phyloP scores from a whole-genome alignment of 495 filamentous ascomycete genomes.

The Podospora pseudocomata region DNA sequence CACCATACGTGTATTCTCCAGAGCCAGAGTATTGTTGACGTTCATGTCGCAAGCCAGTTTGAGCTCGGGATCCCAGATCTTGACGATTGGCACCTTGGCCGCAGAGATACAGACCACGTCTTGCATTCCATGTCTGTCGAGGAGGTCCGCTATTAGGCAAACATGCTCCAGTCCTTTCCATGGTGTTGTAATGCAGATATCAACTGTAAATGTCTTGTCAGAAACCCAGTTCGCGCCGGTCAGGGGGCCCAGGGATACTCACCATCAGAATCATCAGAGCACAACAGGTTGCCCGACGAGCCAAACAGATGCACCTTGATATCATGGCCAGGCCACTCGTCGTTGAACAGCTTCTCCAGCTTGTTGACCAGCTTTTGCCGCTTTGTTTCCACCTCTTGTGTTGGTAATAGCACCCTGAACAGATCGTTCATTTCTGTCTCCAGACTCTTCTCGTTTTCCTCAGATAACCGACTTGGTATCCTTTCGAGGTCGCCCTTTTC shows the following conservation, averaged over 20 bases:
- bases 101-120: slow-evolving; percentile 88
- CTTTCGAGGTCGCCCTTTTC: slow-evolving; percentile 65
- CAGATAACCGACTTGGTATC: slow-evolving; percentile 59
- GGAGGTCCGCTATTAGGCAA: slow-evolving; percentile 78
- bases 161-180: slow-evolving; percentile 79
- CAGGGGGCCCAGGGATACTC: slow-evolving; percentile 29
- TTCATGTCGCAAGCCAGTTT: slow-evolving; percentile 95
- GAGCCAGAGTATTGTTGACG: slow-evolving; percentile 89
- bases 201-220: slow-evolving; percentile 57
- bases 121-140: slow-evolving; percentile 90
- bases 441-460: slow-evolving; percentile 73
- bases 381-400: slow-evolving; percentile 69
- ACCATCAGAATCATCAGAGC: slow-evolving; percentile 97
- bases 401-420: slow-evolving; percentile 82
- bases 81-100: slow-evolving; percentile 97
- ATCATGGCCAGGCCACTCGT: slow-evolving; percentile 85
- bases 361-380: slow-evolving; percentile 75
- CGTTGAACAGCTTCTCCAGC: slow-evolving; percentile 78
- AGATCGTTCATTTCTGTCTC: slow-evolving; percentile 76
- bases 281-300: slow-evolving; percentile 91
- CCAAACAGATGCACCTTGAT: slow-evolving; percentile 94
- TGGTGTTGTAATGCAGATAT: slow-evolving; percentile 92
- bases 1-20: slow-evolving; percentile 98
- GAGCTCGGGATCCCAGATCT: slow-evolving; percentile 96
- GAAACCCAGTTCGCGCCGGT: slow-evolving; percentile 7